phyloP scores from a whole-genome alignment of 1,284 basidiomycete genomes.

The Cutaneotrichosporon sp. region DNA sequence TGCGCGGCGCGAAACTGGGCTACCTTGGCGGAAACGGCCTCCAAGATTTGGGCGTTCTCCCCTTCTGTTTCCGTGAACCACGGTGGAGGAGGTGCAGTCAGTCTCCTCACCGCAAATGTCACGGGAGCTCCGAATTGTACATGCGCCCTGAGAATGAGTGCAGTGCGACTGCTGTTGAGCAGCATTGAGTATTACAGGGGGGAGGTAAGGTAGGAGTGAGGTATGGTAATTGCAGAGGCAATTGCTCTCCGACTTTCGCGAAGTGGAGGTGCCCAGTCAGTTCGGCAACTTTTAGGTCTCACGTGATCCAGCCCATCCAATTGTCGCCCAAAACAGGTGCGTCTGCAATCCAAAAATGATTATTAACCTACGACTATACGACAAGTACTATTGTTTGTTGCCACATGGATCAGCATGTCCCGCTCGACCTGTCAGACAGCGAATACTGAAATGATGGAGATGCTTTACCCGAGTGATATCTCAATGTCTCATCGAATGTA shows the following conservation, averaged over 20 bases:
- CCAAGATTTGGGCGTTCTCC: conserved; percentile 10
- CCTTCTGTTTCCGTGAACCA: conserved; percentile 13
- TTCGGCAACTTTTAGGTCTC: neutral
- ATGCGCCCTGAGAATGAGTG: neutral
- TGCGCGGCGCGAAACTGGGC: conserved; percentile 8
- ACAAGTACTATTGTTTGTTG: too few species aligned
- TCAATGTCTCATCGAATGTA: too few species aligned
- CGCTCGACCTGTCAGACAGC: too few species aligned
- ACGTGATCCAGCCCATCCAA: too few species aligned
- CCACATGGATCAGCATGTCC: too few species aligned
- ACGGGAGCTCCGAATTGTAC: neutral
- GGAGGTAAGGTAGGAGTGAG: neutral
- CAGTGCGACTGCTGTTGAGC: neutral
- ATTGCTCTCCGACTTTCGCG: neutral
- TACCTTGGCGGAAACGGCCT: conserved; percentile 9
- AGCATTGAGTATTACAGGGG: neutral
- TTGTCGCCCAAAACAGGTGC: too few species aligned
- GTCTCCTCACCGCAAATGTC: neutral
- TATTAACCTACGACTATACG: too few species aligned
- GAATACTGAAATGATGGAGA: too few species aligned
- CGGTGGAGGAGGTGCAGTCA: neutral
- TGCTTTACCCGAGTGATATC: too few species aligned
- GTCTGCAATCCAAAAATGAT: too few species aligned
- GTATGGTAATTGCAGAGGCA: too few species aligned
- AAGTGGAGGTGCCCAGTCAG: neutral